Conservation (phyloP, 2,329 filamentous ascomycete genomes). For the Mycosphaerelloides madeirae region DNA sequence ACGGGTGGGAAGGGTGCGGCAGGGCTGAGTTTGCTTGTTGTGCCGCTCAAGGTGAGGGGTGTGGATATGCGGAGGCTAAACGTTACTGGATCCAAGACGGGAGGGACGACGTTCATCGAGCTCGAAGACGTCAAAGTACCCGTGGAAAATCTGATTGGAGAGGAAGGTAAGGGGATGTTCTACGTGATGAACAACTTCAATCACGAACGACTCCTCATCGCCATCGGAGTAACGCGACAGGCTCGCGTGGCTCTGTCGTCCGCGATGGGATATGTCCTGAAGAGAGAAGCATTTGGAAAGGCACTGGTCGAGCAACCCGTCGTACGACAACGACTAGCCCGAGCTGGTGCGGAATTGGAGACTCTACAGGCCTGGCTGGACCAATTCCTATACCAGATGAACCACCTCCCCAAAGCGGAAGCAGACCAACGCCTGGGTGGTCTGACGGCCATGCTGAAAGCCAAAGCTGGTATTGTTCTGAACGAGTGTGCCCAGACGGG, state of each 20-base stretch:
- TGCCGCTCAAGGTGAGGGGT: slow-evolving; percentile 46
- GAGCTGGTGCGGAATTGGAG: slow-evolving; percentile 62
- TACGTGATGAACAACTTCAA: slow-evolving; percentile 43
- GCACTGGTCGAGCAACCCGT: slow-evolving; percentile 68
- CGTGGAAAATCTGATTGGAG: slow-evolving; percentile 62
- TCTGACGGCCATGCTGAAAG: slow-evolving; percentile 67
- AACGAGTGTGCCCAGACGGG: slow-evolving; percentile 65
- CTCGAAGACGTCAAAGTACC: slow-evolving; percentile 69
- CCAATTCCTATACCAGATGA: slow-evolving; percentile 63
- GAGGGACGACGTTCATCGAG: slow-evolving; percentile 69
- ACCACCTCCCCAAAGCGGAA: slow-evolving; percentile 52
- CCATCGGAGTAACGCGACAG: slow-evolving; percentile 58
- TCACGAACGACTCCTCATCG: slow-evolving; percentile 54
- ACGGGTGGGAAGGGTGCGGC: slow-evolving; percentile 46
- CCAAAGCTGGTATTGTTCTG: slow-evolving; percentile 64
- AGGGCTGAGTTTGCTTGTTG: slow-evolving; percentile 16
- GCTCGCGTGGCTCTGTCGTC: slow-evolving; percentile 55
- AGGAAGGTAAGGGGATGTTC: slow-evolving; percentile 67
- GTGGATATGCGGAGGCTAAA: slow-evolving; percentile 63
- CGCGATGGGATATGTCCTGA: slow-evolving; percentile 59
- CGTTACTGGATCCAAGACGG: slow-evolving; percentile 58
- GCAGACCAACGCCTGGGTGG: slow-evolving; percentile 62
- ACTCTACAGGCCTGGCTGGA: slow-evolving; percentile 68
- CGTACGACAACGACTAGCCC: slow-evolving; percentile 64
- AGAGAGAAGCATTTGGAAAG: slow-evolving; percentile 62